A percentile compares a stretch with the other conserved stretches of the same genome.
Conservation (phyloP, 2,329 filamentous ascomycete genomes). For the Nothophoma quercina region DNA sequence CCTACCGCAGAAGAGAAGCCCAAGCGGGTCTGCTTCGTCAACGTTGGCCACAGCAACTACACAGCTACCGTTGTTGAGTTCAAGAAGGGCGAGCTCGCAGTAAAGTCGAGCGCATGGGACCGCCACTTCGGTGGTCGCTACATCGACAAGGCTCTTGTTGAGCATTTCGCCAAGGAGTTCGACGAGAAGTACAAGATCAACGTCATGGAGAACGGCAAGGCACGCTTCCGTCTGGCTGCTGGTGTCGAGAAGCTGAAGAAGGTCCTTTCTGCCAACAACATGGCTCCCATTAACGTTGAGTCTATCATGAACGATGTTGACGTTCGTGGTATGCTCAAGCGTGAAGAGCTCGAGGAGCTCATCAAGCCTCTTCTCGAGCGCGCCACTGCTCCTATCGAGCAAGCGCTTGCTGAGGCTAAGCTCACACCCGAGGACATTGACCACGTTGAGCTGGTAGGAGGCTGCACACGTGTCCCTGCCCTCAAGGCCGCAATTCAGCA, state of each 20-base stretch:
- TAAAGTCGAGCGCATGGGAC: slow-evolving; percentile 92
- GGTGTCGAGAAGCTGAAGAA: slow-evolving; percentile 99
- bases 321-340: slow-evolving; percentile 85
- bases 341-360: slow-evolving; percentile 92
- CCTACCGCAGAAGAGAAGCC: slow-evolving; percentile 90
- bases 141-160: slow-evolving; percentile 93
- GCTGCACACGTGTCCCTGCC: slow-evolving; percentile 89
- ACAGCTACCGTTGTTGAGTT: slow-evolving; percentile 94
- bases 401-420: slow-evolving; percentile 93
- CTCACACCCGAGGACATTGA: slow-evolving; percentile 93
- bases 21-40: slow-evolving; percentile 86
- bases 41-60: slow-evolving; percentile 97
- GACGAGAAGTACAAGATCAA: slow-evolving; percentile 98
- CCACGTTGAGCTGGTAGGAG: slow-evolving; percentile 89
- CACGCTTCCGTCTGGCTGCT: slow-evolving; percentile 82
- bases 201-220: slow-evolving; percentile 89
- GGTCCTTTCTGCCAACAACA: slow-evolving; percentile 92
- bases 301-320: slow-evolving; percentile 98
- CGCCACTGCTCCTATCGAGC: slow-evolving; percentile 78
- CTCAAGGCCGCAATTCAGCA: slow-evolving; percentile 88
- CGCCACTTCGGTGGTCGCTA: slow-evolving; percentile 97
- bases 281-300: slow-evolving; percentile 94
- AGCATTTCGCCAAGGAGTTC: slow-evolving; percentile 96
- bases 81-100: slow-evolving; percentile 92
- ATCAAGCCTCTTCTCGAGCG: slow-evolving; percentile 83